phyloP scores from a whole-genome alignment of 2,329 filamentous ascomycete species.

The Botryotinia narcissicola region DNA sequence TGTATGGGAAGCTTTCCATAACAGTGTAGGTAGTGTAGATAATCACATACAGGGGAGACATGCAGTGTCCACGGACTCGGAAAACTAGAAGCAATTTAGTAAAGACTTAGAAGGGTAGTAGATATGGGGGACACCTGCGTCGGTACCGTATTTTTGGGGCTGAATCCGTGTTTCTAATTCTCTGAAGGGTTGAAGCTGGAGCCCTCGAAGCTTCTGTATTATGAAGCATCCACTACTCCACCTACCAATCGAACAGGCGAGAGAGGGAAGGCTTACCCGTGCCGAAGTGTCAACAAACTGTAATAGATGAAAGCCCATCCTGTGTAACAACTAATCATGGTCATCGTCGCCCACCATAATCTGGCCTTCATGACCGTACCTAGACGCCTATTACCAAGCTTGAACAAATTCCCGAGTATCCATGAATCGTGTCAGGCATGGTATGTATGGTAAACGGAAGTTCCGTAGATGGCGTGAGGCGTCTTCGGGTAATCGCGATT shows the following conservation, averaged over 20 bases:
- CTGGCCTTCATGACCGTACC: background rate
- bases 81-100: conserved; percentile 2
- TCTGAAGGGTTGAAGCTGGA: conserved; percentile 7
- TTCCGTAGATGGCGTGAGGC: conserved; percentile 2
- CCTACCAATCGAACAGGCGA: background rate
- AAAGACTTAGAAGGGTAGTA: background rate
- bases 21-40: background rate
- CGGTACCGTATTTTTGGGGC: background rate
- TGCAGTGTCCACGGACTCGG: conserved; percentile 6
- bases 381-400: background rate
- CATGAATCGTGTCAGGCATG: conserved; percentile 3
- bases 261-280: background rate
- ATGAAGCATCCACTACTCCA: background rate
- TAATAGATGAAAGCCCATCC: background rate
- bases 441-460: background rate
- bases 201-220: background rate
- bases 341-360: background rate
- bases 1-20: background rate
- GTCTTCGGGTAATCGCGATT: conserved; percentile 3
- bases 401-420: conserved; percentile 9
- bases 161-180: conserved; percentile 8
- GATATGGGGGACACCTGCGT: background rate
- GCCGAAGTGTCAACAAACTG: background rate
- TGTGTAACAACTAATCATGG: background rate
- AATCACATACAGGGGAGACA: conserved; percentile 1